These are phyloP conservation scores for Verticillium klebahnii DNA, from an alignment of 2,329 filamentous ascomycete species.

Conservation along the genomic window DNA sequence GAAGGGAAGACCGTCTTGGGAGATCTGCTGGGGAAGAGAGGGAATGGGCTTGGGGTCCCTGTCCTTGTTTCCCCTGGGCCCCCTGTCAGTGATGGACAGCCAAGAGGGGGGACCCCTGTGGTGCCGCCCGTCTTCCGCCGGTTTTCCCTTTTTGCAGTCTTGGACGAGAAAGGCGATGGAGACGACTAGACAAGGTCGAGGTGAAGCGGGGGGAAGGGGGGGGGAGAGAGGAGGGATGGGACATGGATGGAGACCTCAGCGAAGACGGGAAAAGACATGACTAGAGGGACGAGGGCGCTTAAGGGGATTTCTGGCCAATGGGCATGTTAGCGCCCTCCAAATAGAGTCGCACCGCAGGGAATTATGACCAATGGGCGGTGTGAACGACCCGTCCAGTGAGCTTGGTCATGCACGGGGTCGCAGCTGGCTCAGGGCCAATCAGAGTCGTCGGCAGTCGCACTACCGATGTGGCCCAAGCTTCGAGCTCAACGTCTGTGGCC, in stretches of 20 bases:
- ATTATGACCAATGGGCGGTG: background rate
- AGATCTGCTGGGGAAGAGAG: background rate
- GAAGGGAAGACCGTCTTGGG: background rate
- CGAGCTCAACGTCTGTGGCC: background rate
- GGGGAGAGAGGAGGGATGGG: too few species aligned
- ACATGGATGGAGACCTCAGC: too few species aligned
- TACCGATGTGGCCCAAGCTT: background rate
- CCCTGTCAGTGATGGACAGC: background rate
- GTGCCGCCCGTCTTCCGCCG: background rate
- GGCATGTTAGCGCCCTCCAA: background rate
- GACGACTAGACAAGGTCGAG: background rate
- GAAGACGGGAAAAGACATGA: background rate
- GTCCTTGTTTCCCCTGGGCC: background rate
- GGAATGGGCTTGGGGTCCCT: too few species aligned
- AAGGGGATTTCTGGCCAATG: background rate
- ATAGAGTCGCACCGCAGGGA: background rate
- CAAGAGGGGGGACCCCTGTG: background rate
- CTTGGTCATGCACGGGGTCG: background rate
- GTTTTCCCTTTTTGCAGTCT: background rate
- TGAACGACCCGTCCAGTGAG: background rate
- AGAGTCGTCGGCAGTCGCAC: background rate
- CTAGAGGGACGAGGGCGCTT: background rate
- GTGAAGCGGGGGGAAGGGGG: too few species aligned
- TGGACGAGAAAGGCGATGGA: background rate
- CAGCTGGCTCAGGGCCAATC: background rate